Conservation (phyloP, 2,329 filamentous ascomycete species). For the Colletotrichum tofieldiae region DNA sequence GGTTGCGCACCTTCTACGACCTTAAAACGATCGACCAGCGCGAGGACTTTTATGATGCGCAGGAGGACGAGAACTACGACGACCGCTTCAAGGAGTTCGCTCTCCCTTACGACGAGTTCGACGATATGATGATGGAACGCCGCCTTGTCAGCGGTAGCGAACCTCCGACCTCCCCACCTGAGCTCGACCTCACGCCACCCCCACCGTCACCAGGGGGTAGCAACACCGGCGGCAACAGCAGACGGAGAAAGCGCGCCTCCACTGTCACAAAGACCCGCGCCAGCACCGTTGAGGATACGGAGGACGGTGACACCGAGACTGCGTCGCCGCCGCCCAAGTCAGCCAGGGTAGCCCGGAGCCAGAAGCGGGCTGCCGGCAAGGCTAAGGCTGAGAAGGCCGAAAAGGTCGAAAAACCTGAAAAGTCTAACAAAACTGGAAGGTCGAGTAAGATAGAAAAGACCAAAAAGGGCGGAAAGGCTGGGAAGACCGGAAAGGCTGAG, state of each 20-base stretch:
- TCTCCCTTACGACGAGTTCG: slow-evolving; percentile 67
- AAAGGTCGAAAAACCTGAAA: slow-evolving; percentile 53
- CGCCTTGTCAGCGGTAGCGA: slow-evolving; percentile 63
- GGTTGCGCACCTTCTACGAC: slow-evolving; percentile 87
- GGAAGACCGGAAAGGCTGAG: slow-evolving; percentile 46
- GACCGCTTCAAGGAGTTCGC: slow-evolving; percentile 78
- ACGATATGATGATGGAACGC: slow-evolving; percentile 63
- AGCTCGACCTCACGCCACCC: slow-evolving; percentile 56
- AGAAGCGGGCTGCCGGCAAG: slow-evolving; percentile 57
- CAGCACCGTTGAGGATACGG: slow-evolving; percentile 69
- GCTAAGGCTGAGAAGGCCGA: slow-evolving; percentile 52
- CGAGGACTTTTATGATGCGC: slow-evolving; percentile 72
- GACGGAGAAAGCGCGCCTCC: slow-evolving; percentile 63
- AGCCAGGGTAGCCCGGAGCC: slow-evolving; percentile 55
- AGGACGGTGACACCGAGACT: slow-evolving; percentile 59
- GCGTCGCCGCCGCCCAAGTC: slow-evolving; percentile 58
- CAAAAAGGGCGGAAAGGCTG: slow-evolving; percentile 47
- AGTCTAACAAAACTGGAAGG: slow-evolving; percentile 49
- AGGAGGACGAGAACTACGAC: slow-evolving; percentile 71
- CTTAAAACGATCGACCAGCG: slow-evolving; percentile 89
- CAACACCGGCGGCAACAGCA: slow-evolving; percentile 35
- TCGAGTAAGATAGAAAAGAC: slow-evolving; percentile 50
- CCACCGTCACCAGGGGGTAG: slow-evolving; percentile 41
- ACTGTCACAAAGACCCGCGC: slow-evolving; percentile 52
- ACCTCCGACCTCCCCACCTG: slow-evolving; percentile 62